phyloP scores from a whole-genome alignment of 1,284 basidiomycete genomes.

The Fomitopsis palustris region DNA sequence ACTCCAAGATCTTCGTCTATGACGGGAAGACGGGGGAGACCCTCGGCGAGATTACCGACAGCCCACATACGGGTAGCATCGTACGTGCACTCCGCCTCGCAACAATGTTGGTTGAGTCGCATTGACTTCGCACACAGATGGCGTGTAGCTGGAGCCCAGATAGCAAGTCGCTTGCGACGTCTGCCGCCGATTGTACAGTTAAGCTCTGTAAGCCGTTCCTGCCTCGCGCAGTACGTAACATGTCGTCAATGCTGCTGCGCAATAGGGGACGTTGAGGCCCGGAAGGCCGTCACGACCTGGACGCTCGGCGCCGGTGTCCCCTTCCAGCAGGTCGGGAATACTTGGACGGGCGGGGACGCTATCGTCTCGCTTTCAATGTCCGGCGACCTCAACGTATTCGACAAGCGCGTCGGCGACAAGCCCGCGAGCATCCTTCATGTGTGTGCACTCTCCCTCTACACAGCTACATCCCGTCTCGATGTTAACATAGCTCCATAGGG shows the following conservation, averaged over 20 bases:
- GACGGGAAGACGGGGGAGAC: constrained; percentile 90
- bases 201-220: constrained; percentile 66
- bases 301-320: constrained; percentile 65
- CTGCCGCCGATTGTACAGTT: constrained; percentile 86
- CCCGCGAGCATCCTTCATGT: constrained; percentile 64
- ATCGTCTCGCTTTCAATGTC: constrained; percentile 86
- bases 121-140: constrained; percentile 49
- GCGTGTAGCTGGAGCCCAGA: constrained; percentile 77
- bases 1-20: constrained; percentile 88
- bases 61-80: constrained; percentile 70
- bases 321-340: constrained; percentile 87
- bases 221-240: neutral
- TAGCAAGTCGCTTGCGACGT: constrained; percentile 72
- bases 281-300: constrained; percentile 68
- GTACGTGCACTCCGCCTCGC: constrained; percentile 42
- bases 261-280: constrained; percentile 77
- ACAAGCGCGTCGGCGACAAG: constrained; percentile 63
- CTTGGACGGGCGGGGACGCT: constrained; percentile 70
- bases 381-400: constrained; percentile 84
- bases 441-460: constrained; percentile 15
- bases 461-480: neutral
- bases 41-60: constrained; percentile 61
- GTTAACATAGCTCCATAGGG: constrained; percentile 41
- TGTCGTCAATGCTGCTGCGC: neutral
- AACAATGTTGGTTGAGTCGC: neutral